Evolutionary conservation across 495 filamentous ascomycete species (phyloP), one percentile per base, ranked within the genome.

Genomic region (Bacidia rubella): DNA sequence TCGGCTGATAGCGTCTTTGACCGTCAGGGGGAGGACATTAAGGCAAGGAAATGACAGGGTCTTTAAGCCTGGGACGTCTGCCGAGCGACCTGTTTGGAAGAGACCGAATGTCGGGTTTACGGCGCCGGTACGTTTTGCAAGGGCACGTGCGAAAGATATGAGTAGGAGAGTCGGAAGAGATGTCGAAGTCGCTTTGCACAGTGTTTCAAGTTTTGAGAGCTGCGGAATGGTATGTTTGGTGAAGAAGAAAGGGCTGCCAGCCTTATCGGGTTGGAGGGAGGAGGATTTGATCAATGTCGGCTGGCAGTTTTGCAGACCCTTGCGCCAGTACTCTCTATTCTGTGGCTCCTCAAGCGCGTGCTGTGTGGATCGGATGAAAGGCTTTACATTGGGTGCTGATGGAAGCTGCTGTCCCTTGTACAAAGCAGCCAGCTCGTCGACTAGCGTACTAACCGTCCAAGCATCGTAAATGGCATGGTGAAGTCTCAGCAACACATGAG

Each of bases 381-480:
- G 25, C 7, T 57, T 46, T 45, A 60, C 60, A 23, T 55, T 51
- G 0, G 60, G 61, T 20, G 53, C 54, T 1, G 56, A 25, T 2
- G 58, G 45, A 10, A 57, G 40, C 0, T 47, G 2, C 17, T 56
- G 35, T 17, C 29, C 41, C 9, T 51, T 48, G 21, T 69, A 69
- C 2, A 69, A 45, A 0, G 57, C 51, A 10, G 27, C 54, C 10
- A 69, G 59, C 10, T 69, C 66, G 11, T 59, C 46, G 19, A 65
- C 49, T 15, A 67, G 54, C 29, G 59, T 60, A 2, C 53, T 54
- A 53, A 69, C 62, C 2, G 65, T 65, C 62, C 62, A 66, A 0
- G 65, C 66, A 32, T 69, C 66, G 53, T 69, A 69, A 5, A 55
- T 49, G 12, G 66, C 63, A 49, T 69, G 66, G 32, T 69, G 63